These are phyloP conservation scores for Ogataea pilisensis DNA, from an alignment of 805 yeast genomes.

Conservation along the genomic window DNA sequence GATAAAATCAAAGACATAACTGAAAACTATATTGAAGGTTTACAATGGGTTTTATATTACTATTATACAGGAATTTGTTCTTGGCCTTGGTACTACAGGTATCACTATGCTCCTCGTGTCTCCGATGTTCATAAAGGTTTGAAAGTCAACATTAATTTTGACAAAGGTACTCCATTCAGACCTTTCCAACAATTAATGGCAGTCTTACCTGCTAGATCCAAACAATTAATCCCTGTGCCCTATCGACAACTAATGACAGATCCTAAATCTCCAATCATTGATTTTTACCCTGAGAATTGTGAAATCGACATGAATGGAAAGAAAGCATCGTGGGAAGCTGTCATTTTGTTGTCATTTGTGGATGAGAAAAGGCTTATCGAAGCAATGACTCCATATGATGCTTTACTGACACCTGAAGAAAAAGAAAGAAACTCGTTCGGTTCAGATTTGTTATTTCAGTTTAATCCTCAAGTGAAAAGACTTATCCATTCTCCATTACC, in stretches of 20 bases:
- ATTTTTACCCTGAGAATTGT: constrained; percentile 86
- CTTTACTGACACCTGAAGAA: constrained; percentile 65
- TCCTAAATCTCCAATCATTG: constrained; percentile 77
- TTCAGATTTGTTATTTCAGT: constrained; percentile 57
- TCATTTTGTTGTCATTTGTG: constrained; percentile 86
- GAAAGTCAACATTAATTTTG: constrained; percentile 57
- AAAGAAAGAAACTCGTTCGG: constrained; percentile 73
- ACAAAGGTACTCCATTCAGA: constrained; percentile 71
- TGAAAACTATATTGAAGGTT: constrained; percentile 84
- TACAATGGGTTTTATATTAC: constrained; percentile 94
- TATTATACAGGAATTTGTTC: constrained; percentile 89
- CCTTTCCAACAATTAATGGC: constrained; percentile 98
- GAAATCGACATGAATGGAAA: constrained; percentile 91
- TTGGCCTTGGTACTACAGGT: constrained; percentile 91
- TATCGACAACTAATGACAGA: constrained; percentile 85
- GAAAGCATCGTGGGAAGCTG: constrained; percentile 97
- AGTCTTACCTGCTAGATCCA: constrained; percentile 91
- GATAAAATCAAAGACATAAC: constrained; percentile 60
- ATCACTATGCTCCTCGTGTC: constrained; percentile 92
- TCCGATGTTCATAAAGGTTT: constrained; percentile 80
- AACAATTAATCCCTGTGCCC: constrained; percentile 67
- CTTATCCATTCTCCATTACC: constrained; percentile 74
- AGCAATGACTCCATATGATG: constrained; percentile 67
- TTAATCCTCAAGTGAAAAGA: constrained; percentile 69
- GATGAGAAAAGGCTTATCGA: constrained; percentile 71